Evolutionary conservation across 768 basidiomycete genomes (phyloP).

Genomic region (Lentinus tigrinus): DNA sequence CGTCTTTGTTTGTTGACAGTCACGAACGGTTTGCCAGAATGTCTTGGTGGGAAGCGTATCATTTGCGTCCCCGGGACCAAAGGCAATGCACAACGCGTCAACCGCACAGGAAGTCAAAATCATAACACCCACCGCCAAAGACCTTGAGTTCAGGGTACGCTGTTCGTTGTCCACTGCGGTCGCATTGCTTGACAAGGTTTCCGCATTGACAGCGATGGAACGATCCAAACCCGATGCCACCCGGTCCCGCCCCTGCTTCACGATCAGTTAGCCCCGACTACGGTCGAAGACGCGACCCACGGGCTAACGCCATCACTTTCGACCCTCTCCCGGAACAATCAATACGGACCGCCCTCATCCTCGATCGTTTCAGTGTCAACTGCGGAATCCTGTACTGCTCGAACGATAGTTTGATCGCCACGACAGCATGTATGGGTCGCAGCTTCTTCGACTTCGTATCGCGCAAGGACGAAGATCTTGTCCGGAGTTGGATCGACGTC

Average conservation of each 20-base stretch:
- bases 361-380: constrained; percentile 69
- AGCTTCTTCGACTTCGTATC: constrained; percentile 77
- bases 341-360: constrained; percentile 74
- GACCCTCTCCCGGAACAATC: constrained; percentile 68
- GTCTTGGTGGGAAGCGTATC: constrained; percentile 78
- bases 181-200: constrained; percentile 31
- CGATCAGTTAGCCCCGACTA: constrained; percentile 11
- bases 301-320: constrained; percentile 43
- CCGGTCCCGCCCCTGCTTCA: constrained; percentile 33
- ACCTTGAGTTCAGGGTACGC: constrained; percentile 38
- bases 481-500: constrained; percentile 72
- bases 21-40: constrained; percentile 70
- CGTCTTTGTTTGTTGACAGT: constrained; percentile 28
- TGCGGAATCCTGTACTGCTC: constrained; percentile 72
- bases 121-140: constrained; percentile 51
- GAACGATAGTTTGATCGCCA: constrained; percentile 65
- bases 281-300: background rate
- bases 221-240: constrained; percentile 32
- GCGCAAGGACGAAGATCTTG: constrained; percentile 59
- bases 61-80: constrained; percentile 70
- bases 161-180: constrained; percentile 48
- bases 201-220: constrained; percentile 28
- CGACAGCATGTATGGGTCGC: constrained; percentile 58
- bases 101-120: constrained; percentile 82
- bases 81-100: constrained; percentile 77